Conservation (phyloP, 1,139 yeast species). For the Keqinozyma sinolaborantium region DNA sequence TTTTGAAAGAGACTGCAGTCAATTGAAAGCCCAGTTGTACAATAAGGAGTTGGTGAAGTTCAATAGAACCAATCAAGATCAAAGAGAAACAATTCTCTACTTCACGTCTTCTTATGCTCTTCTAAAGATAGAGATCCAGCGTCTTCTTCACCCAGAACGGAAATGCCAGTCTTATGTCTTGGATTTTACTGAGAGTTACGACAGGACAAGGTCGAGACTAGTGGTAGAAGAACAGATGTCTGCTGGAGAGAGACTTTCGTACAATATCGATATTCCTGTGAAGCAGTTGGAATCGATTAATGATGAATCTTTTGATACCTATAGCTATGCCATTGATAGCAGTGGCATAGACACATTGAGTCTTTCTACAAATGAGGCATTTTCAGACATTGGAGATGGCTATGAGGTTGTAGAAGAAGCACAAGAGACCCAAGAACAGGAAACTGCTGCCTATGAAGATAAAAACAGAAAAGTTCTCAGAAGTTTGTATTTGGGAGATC, state of each 20-base stretch:
- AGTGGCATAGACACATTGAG: slow-evolving; percentile 25
- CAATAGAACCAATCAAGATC: slow-evolving; percentile 58
- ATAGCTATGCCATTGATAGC: slow-evolving; percentile 14
- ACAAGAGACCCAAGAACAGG: slow-evolving; percentile 29
- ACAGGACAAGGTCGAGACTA: slow-evolving; percentile 59
- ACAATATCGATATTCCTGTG: slow-evolving; percentile 37
- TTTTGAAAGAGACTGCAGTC: slow-evolving; percentile 45
- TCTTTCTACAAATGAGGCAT: slow-evolving; percentile 16
- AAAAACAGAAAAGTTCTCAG: slow-evolving; percentile 71
- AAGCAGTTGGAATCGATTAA: slow-evolving; percentile 16
- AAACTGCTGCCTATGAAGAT: slow-evolving; percentile 48
- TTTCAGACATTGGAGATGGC: slow-evolving; percentile 8
- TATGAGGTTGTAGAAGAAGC: slow-evolving; percentile 35
- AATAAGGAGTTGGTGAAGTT: slow-evolving; percentile 46
- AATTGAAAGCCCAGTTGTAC: slow-evolving; percentile 40
- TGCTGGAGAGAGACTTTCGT: slow-evolving; percentile 40
- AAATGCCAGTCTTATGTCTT: slow-evolving; percentile 36
- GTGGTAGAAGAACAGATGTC: slow-evolving; percentile 49
- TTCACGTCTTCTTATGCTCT: slow-evolving; percentile 45
- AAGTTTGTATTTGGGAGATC: slow-evolving; percentile 67
- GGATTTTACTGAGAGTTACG: slow-evolving; percentile 65
- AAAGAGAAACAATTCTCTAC: slow-evolving; percentile 54
- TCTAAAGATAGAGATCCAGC: slow-evolving; percentile 38
- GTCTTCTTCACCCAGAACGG: slow-evolving; percentile 21
- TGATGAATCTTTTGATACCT: slow-evolving; percentile 9